Conservation (phyloP, 495 filamentous ascomycete genomes). For the Aspergillus hancockii region DNA sequence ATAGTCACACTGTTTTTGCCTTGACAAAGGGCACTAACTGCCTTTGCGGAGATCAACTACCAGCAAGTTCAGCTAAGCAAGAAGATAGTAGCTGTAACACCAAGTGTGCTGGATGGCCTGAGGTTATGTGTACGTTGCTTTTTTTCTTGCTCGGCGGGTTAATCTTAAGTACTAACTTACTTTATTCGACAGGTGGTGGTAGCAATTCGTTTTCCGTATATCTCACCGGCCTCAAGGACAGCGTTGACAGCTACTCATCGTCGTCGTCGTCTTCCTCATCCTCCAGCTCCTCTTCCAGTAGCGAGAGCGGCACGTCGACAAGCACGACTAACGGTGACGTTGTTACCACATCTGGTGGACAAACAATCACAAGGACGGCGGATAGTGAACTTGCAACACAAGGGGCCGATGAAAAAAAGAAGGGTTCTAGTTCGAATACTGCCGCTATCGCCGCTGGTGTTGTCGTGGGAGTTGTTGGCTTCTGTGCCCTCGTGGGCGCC, state of each 20-base stretch:
- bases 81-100: conserved; percentile 38
- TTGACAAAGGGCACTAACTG: conserved; percentile 45
- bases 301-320: conserved; percentile 19
- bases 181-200: conserved; percentile 44
- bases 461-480: conserved; percentile 77
- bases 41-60: conserved; percentile 48
- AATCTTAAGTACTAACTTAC: conserved; percentile 4
- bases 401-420: conserved; percentile 22
- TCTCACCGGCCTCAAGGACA: conserved; percentile 38
- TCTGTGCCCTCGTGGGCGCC: conserved; percentile 65
- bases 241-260: conserved; percentile 30
- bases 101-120: conserved; percentile 44
- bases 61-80: conserved; percentile 40
- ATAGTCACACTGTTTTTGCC: conserved; percentile 42
- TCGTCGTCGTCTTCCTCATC: conserved; percentile 5
- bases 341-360: conserved; percentile 28
- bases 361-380: conserved; percentile 43
- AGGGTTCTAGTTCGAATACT: conserved; percentile 51
- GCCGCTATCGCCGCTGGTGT: conserved; percentile 86
- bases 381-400: conserved; percentile 24
- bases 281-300: conserved; percentile 21
- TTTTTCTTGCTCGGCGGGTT: neutral
- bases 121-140: conserved; percentile 48
- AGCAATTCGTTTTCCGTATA: conserved; percentile 42
- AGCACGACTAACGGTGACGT: conserved; percentile 23